A percentile compares a stretch with the other conserved stretches of the same genome.
These are phyloP conservation scores for Talaromyces verruculosus DNA, from an alignment of 2,329 filamentous ascomycete genomes.

Conservation along the genomic window DNA sequence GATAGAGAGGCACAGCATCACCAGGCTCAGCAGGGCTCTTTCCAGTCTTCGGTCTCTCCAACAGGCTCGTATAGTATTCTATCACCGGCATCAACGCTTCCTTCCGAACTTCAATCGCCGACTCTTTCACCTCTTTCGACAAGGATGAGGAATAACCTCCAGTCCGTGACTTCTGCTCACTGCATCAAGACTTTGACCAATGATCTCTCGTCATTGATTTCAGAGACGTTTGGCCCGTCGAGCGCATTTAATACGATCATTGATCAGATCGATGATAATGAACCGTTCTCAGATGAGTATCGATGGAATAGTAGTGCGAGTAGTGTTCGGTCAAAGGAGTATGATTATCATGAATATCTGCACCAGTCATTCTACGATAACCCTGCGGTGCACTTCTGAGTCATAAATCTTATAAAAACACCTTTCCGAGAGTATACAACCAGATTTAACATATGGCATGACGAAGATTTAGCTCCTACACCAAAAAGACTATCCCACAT, in stretches of 20 bases:
- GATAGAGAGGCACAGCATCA: background rate
- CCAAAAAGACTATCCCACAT: background rate
- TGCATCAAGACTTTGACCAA: background rate
- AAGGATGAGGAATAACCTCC: background rate
- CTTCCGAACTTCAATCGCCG: background rate
- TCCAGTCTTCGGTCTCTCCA: background rate
- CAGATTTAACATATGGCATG: background rate
- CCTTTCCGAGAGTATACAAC: too few relatives aligned
- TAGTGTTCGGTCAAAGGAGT: background rate
- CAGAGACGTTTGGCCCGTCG: background rate
- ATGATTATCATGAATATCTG: background rate
- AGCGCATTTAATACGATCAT: background rate
- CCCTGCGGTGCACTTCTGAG: background rate
- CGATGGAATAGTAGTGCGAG: background rate
- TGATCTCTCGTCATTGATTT: background rate
- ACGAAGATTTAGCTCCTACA: background rate
- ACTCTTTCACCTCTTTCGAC: background rate
- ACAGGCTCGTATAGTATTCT: background rate
- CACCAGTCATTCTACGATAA: background rate
- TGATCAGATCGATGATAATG: background rate
- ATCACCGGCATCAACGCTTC: background rate
- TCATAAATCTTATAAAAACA: too few relatives aligned
- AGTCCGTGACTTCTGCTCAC: background rate
- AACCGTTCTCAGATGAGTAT: background rate
- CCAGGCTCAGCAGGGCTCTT: background rate